These are phyloP conservation scores for Anisodus tanguticus DNA, from an alignment of 257 asterid species.

Conservation along the genomic window DNA sequence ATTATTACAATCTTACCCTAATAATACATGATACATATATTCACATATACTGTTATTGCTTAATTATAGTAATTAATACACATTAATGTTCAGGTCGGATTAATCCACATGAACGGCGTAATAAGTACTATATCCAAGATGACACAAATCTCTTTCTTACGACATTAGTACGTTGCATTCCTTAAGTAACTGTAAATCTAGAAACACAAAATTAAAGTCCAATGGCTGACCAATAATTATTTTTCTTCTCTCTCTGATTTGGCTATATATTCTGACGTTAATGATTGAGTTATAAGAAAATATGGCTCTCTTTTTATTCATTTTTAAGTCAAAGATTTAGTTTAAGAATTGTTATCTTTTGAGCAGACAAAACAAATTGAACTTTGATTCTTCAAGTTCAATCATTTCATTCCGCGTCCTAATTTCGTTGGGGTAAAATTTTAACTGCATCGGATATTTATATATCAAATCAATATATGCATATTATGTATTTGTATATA, in stretches of 20 bases:
- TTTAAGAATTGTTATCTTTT: not conserved
- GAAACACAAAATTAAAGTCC: not conserved
- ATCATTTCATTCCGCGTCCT: not conserved
- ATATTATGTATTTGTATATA: not conserved
- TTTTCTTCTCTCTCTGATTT: not conserved
- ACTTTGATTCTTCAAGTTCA: slow-evolving; percentile 10
- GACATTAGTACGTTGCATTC: not conserved
- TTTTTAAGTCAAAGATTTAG: slow-evolving; percentile 3
- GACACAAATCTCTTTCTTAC: not conserved
- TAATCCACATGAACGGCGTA: no score
- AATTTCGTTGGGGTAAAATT: not conserved
- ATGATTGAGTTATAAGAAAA: slow-evolving; percentile 14
- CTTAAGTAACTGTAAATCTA: not conserved
- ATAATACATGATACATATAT: no score
- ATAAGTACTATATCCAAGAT: no score
- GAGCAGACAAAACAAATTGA: not conserved
- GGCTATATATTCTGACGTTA: not conserved
- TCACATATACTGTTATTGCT: no score
- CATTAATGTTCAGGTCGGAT: no score
- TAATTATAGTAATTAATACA: no score
- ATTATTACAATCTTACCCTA: no score
- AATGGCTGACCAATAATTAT: slow-evolving; percentile 26
- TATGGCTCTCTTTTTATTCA: not conserved
- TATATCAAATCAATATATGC: not conserved
- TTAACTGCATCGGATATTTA: not conserved